These are phyloP conservation scores for Stemphylium vesicarium DNA, from an alignment of 2,329 filamentous ascomycete genomes.

Conservation along the genomic window DNA sequence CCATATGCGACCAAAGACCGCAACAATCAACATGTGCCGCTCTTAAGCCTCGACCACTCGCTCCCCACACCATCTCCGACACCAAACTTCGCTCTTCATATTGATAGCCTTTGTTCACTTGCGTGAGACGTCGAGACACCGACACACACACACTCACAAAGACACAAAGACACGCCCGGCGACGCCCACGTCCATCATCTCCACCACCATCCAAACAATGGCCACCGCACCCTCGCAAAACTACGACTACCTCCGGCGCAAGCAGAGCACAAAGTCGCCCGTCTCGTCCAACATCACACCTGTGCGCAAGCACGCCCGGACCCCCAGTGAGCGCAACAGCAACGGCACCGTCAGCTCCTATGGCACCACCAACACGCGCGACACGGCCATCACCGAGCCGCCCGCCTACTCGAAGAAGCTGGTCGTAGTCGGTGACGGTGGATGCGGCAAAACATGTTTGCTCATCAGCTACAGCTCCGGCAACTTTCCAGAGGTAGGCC, in stretches of 20 bases:
- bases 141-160: neutral
- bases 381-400: conserved; percentile 88
- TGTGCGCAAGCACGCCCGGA: conserved; percentile 55
- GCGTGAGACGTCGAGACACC: neutral
- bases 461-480: conserved; percentile 99
- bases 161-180: too few species aligned
- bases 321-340: conserved; percentile 72
- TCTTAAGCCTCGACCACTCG: conserved; percentile 24
- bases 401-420: conserved; percentile 98
- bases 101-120: conserved; percentile 30
- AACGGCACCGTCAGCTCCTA: conserved; percentile 90
- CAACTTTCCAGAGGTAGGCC: conserved; percentile 91
- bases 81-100: conserved; percentile 29
- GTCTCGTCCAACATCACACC: conserved; percentile 41
- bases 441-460: conserved; percentile 97
- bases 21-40: conserved; percentile 27
- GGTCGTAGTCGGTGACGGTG: conserved; percentile 96
- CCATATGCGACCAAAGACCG: conserved; percentile 20
- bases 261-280: conserved; percentile 56
- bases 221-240: conserved; percentile 49
- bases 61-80: conserved; percentile 17
- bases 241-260: conserved; percentile 65
- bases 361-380: conserved; percentile 75
- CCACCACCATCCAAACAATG: conserved; percentile 22
- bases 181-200: neutral